Conservation (phyloP, 2,329 filamentous ascomycete genomes). For the Xylariaceae sp. region DNA sequence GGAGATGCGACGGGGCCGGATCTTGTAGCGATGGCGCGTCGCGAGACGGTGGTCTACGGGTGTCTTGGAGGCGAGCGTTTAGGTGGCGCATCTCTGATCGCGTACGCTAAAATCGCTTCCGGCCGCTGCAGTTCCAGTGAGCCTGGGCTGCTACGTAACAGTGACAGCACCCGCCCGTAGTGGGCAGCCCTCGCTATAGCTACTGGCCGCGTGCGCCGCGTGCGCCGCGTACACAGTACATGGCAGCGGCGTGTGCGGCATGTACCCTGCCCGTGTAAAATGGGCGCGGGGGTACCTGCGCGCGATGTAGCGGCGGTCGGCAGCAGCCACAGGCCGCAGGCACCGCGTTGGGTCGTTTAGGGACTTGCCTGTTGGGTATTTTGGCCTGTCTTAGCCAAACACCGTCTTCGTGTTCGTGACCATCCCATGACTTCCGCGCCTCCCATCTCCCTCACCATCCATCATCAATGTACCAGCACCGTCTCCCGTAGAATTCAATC, state of each 20-base stretch:
- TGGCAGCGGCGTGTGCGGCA: too few species aligned
- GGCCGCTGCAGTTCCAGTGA: conserved; percentile 1
- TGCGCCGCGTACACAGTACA: too few species aligned
- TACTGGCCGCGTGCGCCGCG: too few species aligned
- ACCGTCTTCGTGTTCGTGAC: not conserved
- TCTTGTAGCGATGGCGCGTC: conserved; percentile 10
- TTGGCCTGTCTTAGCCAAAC: not conserved
- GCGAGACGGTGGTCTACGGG: conserved; percentile 23
- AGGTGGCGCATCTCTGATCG: conserved; percentile 15
- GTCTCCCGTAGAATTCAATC: not conserved
- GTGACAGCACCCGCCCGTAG: not conserved
- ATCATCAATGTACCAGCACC: not conserved
- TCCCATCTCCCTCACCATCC: not conserved
- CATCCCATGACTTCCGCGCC: not conserved
- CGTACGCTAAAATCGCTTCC: conserved; percentile 9
- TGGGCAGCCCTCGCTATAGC: too few species aligned
- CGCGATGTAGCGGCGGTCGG: too few species aligned
- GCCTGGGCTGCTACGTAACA: not conserved
- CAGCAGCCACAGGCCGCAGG: not conserved
- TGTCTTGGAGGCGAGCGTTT: not conserved
- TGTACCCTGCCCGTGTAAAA: too few species aligned
- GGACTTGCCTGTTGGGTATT: not conserved
- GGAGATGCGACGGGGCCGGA: not conserved
- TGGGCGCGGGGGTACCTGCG: too few species aligned
- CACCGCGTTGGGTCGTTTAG: not conserved